phyloP scores from a whole-genome alignment of 192 early-diverging fungal genomes.

The Backusella tuberculispora region DNA sequence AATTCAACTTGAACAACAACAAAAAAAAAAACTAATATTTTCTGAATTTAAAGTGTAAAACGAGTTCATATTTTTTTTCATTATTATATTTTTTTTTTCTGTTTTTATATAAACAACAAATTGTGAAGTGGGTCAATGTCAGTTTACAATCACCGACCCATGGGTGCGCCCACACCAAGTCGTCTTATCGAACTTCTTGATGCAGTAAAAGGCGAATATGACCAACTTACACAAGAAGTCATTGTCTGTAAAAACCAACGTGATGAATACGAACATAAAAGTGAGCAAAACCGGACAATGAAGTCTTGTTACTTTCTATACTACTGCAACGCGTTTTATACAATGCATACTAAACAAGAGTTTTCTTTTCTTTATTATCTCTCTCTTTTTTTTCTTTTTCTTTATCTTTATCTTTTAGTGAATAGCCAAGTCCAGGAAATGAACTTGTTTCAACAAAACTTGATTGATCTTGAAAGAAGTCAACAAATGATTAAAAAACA shows the following conservation, averaged over 20 bases:
- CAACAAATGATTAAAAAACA: constrained; percentile 78
- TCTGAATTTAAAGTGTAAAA: too few relatives aligned
- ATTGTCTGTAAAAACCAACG: constrained; percentile 72
- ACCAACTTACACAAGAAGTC: constrained; percentile 75
- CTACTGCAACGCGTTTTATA: neutral
- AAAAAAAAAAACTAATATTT: too few relatives aligned
- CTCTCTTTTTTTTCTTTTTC: neutral
- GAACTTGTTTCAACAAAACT: constrained; percentile 70
- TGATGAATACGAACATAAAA: constrained; percentile 88
- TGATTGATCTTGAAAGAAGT: constrained; percentile 82
- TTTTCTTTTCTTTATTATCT: neutral
- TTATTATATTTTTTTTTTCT: neutral
- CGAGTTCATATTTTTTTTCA: neutral
- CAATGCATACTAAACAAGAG: constrained; percentile 14
- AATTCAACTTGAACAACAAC: too few relatives aligned
- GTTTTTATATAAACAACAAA: neutral
- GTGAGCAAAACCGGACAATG: constrained; percentile 52
- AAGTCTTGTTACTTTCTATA: neutral
- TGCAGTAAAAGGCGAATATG: constrained; percentile 78
- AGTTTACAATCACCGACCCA: constrained; percentile 76
- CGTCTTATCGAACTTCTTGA: constrained; percentile 83
- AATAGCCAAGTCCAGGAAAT: constrained; percentile 81
- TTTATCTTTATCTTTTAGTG: constrained; percentile 48
- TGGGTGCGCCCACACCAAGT: constrained; percentile 68
- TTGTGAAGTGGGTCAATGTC: constrained; percentile 29